Evolutionary conservation across 2,329 filamentous ascomycete species (phyloP).

Genomic region (Zasmidium cellare): DNA sequence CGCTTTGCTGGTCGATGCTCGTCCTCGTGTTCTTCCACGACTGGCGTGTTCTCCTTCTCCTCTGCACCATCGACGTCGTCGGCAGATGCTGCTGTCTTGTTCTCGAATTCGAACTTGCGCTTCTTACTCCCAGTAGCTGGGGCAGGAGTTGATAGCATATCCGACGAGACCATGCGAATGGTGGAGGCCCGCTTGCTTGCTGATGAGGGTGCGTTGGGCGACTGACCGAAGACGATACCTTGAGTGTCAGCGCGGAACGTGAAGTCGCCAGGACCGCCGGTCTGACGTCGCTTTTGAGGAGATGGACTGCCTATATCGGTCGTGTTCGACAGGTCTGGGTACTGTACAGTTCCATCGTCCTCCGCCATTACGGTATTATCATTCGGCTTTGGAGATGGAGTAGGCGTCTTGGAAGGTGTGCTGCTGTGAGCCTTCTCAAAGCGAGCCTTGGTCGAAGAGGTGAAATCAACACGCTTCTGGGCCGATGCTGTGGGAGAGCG

Average conservation of each 20-base stretch:
- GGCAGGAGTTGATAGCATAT: slow-evolving; percentile 23
- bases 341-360: slow-evolving; percentile 13
- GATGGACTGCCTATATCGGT: slow-evolving; percentile 29
- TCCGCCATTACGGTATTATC: slow-evolving; percentile 4
- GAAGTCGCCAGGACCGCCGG: slow-evolving; percentile 43
- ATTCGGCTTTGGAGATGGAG: slow-evolving; percentile 25
- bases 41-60: slow-evolving; percentile 45
- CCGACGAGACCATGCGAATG: slow-evolving; percentile 47
- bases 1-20: slow-evolving; percentile 31
- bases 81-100: slow-evolving; percentile 23
- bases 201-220: slow-evolving; percentile 31
- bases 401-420: slow-evolving; percentile 30
- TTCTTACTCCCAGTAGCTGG: slow-evolving; percentile 39
- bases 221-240: slow-evolving; percentile 45
- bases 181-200: slow-evolving; percentile 37
- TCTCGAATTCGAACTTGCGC: slow-evolving; percentile 43
- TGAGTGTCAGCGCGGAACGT: slow-evolving; percentile 49
- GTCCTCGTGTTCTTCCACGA: slow-evolving; percentile 29
- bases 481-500: slow-evolving; percentile 58
- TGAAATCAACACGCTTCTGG: slow-evolving; percentile 81
- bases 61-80: slow-evolving; percentile 30
- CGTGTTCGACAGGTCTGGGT: slow-evolving; percentile 15
- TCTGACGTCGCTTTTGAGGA: slow-evolving; percentile 37
- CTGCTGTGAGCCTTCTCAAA: slow-evolving; percentile 29
- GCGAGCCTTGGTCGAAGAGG: slow-evolving; percentile 55